Conservation (phyloP, 108 stramenopile species). For the Chaetoceros muelleri region DNA sequence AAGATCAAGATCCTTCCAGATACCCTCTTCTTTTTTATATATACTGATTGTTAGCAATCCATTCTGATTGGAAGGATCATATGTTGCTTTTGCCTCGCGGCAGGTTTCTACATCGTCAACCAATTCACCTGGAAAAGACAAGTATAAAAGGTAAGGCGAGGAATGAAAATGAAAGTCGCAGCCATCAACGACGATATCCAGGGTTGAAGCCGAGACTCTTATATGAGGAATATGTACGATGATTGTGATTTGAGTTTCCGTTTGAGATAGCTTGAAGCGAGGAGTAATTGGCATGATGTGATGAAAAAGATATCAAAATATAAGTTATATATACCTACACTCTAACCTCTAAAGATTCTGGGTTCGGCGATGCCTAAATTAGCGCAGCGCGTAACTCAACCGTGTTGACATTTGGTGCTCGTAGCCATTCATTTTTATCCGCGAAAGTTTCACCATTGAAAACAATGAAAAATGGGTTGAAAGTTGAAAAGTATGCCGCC, state of each 20-base stretch:
- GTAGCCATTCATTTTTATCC: not conserved
- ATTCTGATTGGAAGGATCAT: slow-evolving; percentile 30
- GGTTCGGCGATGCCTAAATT: not conserved
- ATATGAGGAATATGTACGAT: slow-evolving; percentile 61
- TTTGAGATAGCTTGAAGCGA: slow-evolving; percentile 54
- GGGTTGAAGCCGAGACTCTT: slow-evolving; percentile 45
- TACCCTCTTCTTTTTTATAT: slow-evolving; percentile 26
- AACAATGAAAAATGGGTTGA: too few species aligned
- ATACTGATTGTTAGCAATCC: slow-evolving; percentile 37
- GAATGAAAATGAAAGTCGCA: slow-evolving; percentile 44
- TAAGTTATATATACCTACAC: not conserved
- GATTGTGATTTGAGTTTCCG: slow-evolving; percentile 31
- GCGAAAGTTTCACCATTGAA: not conserved
- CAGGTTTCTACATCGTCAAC: slow-evolving; percentile 15
- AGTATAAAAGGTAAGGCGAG: slow-evolving; percentile 55
- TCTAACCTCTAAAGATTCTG: too few species aligned
- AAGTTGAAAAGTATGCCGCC: too few species aligned
- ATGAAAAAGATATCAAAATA: not conserved
- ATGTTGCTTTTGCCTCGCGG: slow-evolving; percentile 21
- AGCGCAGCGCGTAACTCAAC: not conserved
- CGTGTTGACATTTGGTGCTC: not conserved
- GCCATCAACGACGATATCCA: slow-evolving; percentile 43
- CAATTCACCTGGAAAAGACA: slow-evolving; percentile 39
- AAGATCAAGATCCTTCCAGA: slow-evolving; percentile 67
- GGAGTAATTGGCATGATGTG: slow-evolving; percentile 68